A percentile compares a stretch with the other conserved stretches of the same genome.
These are phyloP conservation scores for Phytophthora constricta DNA, from an alignment of 352 stramenopile genomes.

Conservation along the genomic window DNA sequence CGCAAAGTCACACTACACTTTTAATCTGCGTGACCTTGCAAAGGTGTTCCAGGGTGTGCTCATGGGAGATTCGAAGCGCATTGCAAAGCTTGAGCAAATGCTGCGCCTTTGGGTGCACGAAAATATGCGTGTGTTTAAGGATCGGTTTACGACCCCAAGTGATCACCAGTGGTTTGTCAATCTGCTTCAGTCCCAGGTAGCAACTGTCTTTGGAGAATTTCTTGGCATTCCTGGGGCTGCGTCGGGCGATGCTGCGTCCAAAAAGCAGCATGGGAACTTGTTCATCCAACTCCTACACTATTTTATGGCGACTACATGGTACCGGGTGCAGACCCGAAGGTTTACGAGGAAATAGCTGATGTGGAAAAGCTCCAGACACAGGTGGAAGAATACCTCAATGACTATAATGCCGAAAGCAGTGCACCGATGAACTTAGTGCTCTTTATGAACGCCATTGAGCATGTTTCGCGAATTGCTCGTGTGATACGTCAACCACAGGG, in stretches of 20 bases:
- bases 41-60: conserved; percentile 89
- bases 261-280: conserved; percentile 65
- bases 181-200: conserved; percentile 66
- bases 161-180: conserved; percentile 87
- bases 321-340: conserved; percentile 87
- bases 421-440: conserved; percentile 90
- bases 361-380: conserved; percentile 81
- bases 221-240: conserved; percentile 36
- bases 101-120: conserved; percentile 85
- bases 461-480: conserved; percentile 83
- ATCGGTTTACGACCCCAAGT: conserved; percentile 76
- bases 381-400: conserved; percentile 87
- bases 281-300: conserved; percentile 61
- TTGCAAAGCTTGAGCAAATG: conserved; percentile 73
- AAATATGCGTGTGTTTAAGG: conserved; percentile 88
- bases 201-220: conserved; percentile 55
- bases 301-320: conserved; percentile 95
- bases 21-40: conserved; percentile 89
- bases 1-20: conserved; percentile 89
- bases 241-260: conserved; percentile 22
- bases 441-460: conserved; percentile 91
- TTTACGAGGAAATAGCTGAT: conserved; percentile 93
- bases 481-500: conserved; percentile 88
- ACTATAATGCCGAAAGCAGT: conserved; percentile 90
- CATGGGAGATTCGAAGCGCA: conserved; percentile 83